These are phyloP conservation scores for Magnolia changhungtana DNA, from an alignment of 164 flowering plant species.

Conservation along the genomic window DNA sequence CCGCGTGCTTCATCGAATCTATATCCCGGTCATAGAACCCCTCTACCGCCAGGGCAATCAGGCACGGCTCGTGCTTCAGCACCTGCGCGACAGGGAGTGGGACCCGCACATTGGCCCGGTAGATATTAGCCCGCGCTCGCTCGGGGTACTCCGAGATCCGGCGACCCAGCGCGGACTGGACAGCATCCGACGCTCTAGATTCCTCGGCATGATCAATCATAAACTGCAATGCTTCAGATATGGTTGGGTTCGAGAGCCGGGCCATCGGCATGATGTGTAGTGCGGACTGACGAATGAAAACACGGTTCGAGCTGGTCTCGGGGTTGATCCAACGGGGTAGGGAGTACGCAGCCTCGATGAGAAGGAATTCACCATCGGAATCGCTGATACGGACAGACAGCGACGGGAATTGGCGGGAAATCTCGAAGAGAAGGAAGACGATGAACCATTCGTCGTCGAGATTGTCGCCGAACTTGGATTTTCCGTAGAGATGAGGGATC, in stretches of 20 bases:
- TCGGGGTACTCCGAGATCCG: constrained; percentile 60
- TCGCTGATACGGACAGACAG: constrained; percentile 65
- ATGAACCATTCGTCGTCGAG: constrained; percentile 97
- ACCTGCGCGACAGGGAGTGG: constrained; percentile 80
- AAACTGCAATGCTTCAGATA: constrained; percentile 44
- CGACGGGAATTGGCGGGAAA: constrained; percentile 36
- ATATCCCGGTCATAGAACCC: constrained; percentile 87
- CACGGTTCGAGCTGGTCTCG: constrained; percentile 54
- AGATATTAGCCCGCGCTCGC: constrained; percentile 54
- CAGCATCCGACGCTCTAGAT: constrained; percentile 45
- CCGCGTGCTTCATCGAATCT: constrained; percentile 83
- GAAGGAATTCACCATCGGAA: constrained; percentile 85
- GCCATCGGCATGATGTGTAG: constrained; percentile 53
- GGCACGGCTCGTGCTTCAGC: constrained; percentile 69
- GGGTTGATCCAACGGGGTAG: constrained; percentile 86
- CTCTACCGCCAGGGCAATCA: constrained; percentile 85
- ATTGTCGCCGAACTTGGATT: constrained; percentile 73
- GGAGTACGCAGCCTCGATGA: constrained; percentile 82
- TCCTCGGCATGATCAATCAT: constrained; percentile 21
- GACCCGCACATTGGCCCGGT: constrained; percentile 69
- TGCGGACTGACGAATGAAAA: constrained; percentile 62
- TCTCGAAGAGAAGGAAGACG: constrained; percentile 65
- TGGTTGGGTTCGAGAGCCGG: constrained; percentile 34
- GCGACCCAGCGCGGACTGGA: constrained; percentile 47
- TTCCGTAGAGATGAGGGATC: constrained; percentile 62